Evolutionary conservation across 495 filamentous ascomycete genomes (phyloP), one percentile per base, ranked within the genome.

Genomic region (Cercophora sp.): DNA sequence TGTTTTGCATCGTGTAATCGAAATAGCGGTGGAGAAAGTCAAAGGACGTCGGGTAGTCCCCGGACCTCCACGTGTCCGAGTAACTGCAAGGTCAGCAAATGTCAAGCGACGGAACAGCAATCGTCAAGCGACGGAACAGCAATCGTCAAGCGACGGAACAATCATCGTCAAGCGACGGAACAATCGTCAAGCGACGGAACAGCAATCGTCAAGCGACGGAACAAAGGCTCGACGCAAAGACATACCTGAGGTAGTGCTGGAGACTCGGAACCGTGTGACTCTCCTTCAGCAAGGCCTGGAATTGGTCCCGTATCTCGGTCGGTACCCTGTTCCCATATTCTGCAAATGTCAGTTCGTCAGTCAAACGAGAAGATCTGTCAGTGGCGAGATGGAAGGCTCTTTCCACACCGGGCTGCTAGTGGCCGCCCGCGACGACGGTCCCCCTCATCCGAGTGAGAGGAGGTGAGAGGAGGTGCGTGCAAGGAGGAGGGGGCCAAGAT

Each of bases 1-100:
- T 72, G 57, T 83, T 88, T 55, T 94, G 88, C 88, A 96, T 91
- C 4, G 89, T 93, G 69, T 96, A 96, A 66, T 98, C 93, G 63
- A 96, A 98, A 67, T 96, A 97, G 32, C 90, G 85, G 65, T 98
- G 92, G 23, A 98, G 79, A 56, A 85, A 85, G 54, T 98, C 91
- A 65, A 96, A 91, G 0, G 92, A 85, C 0, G 85, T 85, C 10
- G 89, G 81, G 62, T 92, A 96, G 67, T 97, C 92, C 0, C 94
- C 94, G 9, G 90, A 81, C 54, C 83, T 79, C 93, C 91, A 96
- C 5, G 89, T 81, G 63, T 98, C 89, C 29, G 96, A 80, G 67
- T 92, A 97, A 54, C 87, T 77, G n/a, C 0, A 3, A 2, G 0
- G 53, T 64, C 18, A 66, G 58, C 36, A 36, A 11, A 13, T 6